These are phyloP conservation scores for Trichosporon faecale DNA, from an alignment of 1,284 basidiomycete species.

Conservation along the genomic window DNA sequence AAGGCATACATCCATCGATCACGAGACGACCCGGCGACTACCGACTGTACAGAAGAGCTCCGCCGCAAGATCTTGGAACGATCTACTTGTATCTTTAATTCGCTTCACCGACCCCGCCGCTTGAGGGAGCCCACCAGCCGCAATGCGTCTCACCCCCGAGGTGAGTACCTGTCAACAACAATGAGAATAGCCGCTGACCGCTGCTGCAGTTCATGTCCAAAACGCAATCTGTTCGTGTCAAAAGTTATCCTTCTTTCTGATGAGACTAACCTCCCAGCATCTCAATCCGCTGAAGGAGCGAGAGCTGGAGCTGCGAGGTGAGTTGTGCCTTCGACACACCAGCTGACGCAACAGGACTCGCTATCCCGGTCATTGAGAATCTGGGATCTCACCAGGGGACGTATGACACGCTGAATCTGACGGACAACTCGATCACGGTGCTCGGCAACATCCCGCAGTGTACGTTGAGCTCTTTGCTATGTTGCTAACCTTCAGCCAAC, in stretches of 20 bases:
- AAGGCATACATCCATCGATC: neutral
- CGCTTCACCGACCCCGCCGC: neutral
- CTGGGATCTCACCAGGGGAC: conserved; percentile 88
- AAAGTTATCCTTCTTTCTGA: neutral
- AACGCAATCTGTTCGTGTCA: conserved; percentile 45
- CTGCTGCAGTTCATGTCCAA: conserved; percentile 46
- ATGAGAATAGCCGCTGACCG: neutral
- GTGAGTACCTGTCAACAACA: conserved; percentile 27
- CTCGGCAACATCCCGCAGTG: conserved; percentile 86
- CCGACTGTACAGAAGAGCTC: neutral
- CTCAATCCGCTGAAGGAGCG: conserved; percentile 90
- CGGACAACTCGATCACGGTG: conserved; percentile 88
- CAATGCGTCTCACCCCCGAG: conserved; percentile 53
- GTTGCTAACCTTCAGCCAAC: conserved; percentile 64
- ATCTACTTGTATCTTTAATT: neutral
- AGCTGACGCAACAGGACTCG: conserved; percentile 64
- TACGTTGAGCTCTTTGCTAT: conserved; percentile 25
- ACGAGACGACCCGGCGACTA: neutral
- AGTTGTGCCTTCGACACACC: conserved; percentile 45
- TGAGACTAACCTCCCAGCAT: conserved; percentile 48
- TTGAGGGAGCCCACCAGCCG: neutral
- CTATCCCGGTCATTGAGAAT: conserved; percentile 98
- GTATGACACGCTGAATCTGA: conserved; percentile 72
- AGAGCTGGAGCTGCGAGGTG: conserved; percentile 89
- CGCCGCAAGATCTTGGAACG: neutral